Conservation (phyloP, 2,329 filamentous ascomycete species). For the Colletotrichum sp. region DNA sequence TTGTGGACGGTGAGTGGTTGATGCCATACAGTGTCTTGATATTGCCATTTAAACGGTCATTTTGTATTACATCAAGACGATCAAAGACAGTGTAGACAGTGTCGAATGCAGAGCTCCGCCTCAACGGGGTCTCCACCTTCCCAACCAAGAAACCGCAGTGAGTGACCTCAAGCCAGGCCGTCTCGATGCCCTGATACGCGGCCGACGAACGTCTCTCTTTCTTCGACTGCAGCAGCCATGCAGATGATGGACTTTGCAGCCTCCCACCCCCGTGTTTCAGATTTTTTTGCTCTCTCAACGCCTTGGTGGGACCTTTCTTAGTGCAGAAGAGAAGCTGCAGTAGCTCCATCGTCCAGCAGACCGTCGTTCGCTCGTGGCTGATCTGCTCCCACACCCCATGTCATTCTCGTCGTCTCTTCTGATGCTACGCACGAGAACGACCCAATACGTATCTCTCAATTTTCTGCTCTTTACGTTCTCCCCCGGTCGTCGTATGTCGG, state of each 20-base stretch:
- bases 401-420: neutral
- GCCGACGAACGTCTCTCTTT: neutral
- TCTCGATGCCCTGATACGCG: neutral
- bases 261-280: slow-evolving; percentile 15
- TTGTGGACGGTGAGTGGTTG: slow-evolving; percentile 16
- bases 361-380: neutral
- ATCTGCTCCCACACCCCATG: neutral
- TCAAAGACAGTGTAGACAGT: neutral
- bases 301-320: neutral
- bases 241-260: neutral
- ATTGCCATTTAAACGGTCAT: neutral
- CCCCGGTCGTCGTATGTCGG: neutral
- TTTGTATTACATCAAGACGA: neutral
- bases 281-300: neutral
- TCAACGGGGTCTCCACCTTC: neutral
- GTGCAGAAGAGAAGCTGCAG: neutral
- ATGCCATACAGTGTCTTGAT: neutral
- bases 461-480: neutral
- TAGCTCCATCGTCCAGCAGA: neutral
- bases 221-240: neutral
- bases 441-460: neutral
- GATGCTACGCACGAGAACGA: neutral
- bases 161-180: neutral
- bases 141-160: neutral
- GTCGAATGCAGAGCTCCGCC: neutral